phyloP scores from a whole-genome alignment of 2,329 filamentous ascomycete genomes.

The Cladosporium colombiae region DNA sequence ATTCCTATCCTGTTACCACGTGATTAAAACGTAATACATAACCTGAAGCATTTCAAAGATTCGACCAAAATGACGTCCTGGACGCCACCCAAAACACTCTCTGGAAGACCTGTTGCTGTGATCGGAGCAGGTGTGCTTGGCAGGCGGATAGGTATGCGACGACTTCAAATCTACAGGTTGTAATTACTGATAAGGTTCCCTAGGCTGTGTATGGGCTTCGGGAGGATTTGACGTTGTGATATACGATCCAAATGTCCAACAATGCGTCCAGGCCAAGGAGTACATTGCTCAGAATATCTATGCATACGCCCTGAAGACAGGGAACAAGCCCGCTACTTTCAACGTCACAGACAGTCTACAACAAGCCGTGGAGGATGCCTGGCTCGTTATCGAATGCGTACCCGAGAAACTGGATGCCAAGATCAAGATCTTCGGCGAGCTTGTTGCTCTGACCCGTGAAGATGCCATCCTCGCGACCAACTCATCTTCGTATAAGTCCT shows the following conservation, averaged over 20 bases:
- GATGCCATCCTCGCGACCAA: slow-evolving; percentile 56
- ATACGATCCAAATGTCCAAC: slow-evolving; percentile 44
- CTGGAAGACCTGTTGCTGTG: slow-evolving; percentile 89
- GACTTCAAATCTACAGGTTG: neutral
- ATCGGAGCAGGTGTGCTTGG: slow-evolving; percentile 49
- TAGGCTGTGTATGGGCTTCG: slow-evolving; percentile 24
- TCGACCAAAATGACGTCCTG: slow-evolving; percentile 67
- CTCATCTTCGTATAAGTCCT: slow-evolving; percentile 54
- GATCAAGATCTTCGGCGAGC: slow-evolving; percentile 49
- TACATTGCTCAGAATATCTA: slow-evolving; percentile 44
- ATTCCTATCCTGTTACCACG: neutral
- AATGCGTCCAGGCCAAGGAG: slow-evolving; percentile 40
- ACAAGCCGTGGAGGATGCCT: slow-evolving; percentile 48
- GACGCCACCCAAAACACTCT: slow-evolving; percentile 87
- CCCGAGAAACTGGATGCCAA: slow-evolving; percentile 55
- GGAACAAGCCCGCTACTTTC: slow-evolving; percentile 32
- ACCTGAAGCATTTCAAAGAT: neutral
- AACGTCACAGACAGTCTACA: slow-evolving; percentile 41
- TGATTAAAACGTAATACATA: neutral
- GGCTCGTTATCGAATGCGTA: slow-evolving; percentile 57
- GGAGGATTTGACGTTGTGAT: slow-evolving; percentile 48
- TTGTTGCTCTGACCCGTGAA: slow-evolving; percentile 43
- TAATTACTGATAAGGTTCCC: neutral
- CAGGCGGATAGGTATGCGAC: slow-evolving; percentile 38
- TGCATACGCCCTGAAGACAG: slow-evolving; percentile 24